Evolutionary conservation across 2,329 filamentous ascomycete species (phyloP).

Genomic region (Paecilomyces niveus): DNA sequence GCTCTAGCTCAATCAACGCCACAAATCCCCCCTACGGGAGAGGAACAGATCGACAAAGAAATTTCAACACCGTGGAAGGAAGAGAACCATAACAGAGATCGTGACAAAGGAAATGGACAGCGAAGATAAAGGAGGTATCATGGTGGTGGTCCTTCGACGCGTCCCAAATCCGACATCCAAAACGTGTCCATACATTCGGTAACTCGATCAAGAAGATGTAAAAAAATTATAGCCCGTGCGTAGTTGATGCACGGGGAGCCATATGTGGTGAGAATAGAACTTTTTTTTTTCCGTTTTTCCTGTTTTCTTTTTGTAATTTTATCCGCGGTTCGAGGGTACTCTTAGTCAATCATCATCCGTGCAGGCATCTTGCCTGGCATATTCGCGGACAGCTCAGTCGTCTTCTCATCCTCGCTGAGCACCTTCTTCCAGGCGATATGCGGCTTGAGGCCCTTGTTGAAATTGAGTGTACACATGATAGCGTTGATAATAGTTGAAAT

Average conservation of each 20-base stretch:
- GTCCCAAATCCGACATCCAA: not conserved
- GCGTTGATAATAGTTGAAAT: slow-evolving; percentile 83
- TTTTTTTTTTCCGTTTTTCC: not conserved
- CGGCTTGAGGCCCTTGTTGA: slow-evolving; percentile 79
- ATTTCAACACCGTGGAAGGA: not conserved
- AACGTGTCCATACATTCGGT: slow-evolving; percentile 1
- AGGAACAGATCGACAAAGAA: not conserved
- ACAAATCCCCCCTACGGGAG: not conserved
- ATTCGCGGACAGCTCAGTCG: slow-evolving; percentile 35
- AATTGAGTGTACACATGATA: slow-evolving; percentile 82
- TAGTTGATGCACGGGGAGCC: not conserved
- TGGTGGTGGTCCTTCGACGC: not conserved
- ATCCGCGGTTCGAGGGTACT: not conserved
- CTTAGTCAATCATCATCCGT: slow-evolving; percentile 42
- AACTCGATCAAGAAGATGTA: not conserved
- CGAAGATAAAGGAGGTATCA: not conserved
- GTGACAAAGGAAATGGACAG: not conserved
- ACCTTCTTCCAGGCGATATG: slow-evolving; percentile 62
- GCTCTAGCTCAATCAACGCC: not conserved
- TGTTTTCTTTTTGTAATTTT: not conserved
- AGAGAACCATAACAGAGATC: not conserved
- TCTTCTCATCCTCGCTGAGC: slow-evolving; percentile 43
- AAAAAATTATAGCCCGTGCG: not conserved
- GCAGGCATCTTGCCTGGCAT: slow-evolving; percentile 26
- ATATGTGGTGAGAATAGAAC: not conserved